Conservation (phyloP, 1,139 yeast species). For the Protomyces pachydermus region DNA sequence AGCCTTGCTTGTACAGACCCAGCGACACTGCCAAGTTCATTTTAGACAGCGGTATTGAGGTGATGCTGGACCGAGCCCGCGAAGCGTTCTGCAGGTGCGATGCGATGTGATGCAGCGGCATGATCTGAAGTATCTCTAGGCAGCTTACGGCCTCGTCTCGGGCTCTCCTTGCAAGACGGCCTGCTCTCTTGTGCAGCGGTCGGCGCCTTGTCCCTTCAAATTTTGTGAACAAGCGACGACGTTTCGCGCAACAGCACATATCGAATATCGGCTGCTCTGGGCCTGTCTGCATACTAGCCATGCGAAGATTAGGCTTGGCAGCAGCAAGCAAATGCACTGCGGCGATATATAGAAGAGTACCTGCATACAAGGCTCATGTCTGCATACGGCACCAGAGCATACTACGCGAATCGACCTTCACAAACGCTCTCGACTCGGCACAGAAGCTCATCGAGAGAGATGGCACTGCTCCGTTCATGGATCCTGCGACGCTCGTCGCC, state of each 20-base stretch:
- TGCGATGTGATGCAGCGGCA: constrained; percentile 51
- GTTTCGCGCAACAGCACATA: no score
- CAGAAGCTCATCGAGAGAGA: constrained; percentile 75
- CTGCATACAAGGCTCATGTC: neutral
- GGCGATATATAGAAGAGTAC: neutral
- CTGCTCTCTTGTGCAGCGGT: no score
- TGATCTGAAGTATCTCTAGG: neutral
- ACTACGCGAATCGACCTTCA: neutral
- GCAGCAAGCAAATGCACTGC: neutral
- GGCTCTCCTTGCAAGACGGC: neutral
- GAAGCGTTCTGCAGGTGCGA: constrained; percentile 87
- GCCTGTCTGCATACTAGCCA: neutral
- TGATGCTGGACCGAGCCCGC: constrained; percentile 64
- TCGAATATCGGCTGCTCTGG: no score
- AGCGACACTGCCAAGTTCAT: constrained; percentile 77
- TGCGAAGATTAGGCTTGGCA: neutral
- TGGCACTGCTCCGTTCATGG: constrained; percentile 43
- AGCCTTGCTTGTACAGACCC: constrained; percentile 86
- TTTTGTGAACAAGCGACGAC: no score
- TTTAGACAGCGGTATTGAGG: constrained; percentile 79
- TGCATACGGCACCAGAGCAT: neutral
- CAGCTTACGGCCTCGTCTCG: neutral
- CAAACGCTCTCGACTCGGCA: constrained; percentile 41
- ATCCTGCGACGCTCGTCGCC: constrained; percentile 89
- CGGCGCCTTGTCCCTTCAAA: no score